These are phyloP conservation scores for Elymus sibiricus DNA, from an alignment of 176 grass and related monocot genomes.

Conservation along the genomic window DNA sequence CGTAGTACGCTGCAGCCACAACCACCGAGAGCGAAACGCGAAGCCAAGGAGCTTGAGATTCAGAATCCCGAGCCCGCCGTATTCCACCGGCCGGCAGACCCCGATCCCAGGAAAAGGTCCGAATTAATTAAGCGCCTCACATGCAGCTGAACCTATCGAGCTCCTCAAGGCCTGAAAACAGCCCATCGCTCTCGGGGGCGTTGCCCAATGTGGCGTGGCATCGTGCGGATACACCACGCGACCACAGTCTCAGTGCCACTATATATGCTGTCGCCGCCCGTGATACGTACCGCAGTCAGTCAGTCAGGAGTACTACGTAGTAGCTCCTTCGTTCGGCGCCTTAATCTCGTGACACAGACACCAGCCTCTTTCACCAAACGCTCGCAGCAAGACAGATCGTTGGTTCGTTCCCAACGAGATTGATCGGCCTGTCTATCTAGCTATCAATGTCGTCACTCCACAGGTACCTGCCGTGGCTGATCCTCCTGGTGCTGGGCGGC, in stretches of 20 bases:
- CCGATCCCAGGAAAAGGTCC: no score
- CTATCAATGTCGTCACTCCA: background rate
- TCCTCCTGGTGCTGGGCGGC: background rate
- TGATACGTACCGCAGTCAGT: background rate
- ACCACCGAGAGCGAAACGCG: no score
- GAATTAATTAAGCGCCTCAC: conserved; percentile 31
- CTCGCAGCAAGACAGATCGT: background rate
- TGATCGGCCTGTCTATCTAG: background rate
- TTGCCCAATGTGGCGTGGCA: background rate
- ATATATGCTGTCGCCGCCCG: background rate
- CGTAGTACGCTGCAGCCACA: no score
- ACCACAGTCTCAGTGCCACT: background rate
- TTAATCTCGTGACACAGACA: background rate
- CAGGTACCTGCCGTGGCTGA: background rate
- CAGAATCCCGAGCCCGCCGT: no score
- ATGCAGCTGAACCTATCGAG: conserved; percentile 24
- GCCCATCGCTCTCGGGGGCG: background rate
- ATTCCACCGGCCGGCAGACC: no score
- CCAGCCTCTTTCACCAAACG: background rate
- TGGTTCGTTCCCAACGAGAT: background rate
- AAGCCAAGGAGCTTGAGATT: no score
- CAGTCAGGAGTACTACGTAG: no score
- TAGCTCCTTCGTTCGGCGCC: background rate
- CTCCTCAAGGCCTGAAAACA: background rate
- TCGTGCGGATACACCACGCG: background rate